Percentiles rank a stretch among this genome's conserved stretches.
phyloP scores from a whole-genome alignment of 2,329 filamentous ascomycete genomes.

The Salinomyces thailandicus region DNA sequence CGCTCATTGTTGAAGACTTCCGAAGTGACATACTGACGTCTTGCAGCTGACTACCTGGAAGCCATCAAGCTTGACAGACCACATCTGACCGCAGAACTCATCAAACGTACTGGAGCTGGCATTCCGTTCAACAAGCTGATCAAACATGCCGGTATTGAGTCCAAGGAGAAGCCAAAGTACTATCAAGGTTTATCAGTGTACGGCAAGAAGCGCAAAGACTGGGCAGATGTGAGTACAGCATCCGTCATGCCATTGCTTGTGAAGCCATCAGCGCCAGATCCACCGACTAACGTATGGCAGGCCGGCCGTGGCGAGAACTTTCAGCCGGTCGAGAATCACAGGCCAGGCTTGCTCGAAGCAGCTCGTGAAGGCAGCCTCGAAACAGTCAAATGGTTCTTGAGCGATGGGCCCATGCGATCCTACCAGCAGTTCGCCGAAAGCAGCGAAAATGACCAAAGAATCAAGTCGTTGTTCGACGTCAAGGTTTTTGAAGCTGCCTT shows the following conservation, averaged over 20 bases:
- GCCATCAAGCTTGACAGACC: constrained; percentile 41
- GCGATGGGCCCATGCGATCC: constrained; percentile 55
- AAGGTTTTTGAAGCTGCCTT: constrained; percentile 56
- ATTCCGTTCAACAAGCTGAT: constrained; percentile 59
- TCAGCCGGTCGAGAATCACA: constrained; percentile 22
- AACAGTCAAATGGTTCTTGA: constrained; percentile 65
- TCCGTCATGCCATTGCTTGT: no score
- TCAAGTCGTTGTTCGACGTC: constrained; percentile 51
- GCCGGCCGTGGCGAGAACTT: constrained; percentile 40
- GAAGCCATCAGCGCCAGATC: no score
- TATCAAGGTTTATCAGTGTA: constrained; percentile 71
- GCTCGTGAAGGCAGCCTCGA: constrained; percentile 50
- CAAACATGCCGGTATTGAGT: constrained; percentile 52
- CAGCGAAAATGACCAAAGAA: constrained; percentile 49
- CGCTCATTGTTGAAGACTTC: no score
- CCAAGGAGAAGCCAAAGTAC: constrained; percentile 52
- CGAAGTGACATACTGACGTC: no score
- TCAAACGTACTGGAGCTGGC: constrained; percentile 56
- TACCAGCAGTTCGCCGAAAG: constrained; percentile 59
- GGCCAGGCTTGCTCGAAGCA: constrained; percentile 52
- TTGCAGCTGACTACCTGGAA: no score
- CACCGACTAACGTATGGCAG: constrained; percentile 17
- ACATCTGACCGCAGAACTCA: constrained; percentile 51
- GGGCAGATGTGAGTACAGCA: no score
- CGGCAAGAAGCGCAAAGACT: constrained; percentile 63